Evolutionary conservation across 2,329 filamentous ascomycete species (phyloP), one percentile per base, ranked within the genome.

Genomic region (Purpureocillium lavendulum): DNA sequence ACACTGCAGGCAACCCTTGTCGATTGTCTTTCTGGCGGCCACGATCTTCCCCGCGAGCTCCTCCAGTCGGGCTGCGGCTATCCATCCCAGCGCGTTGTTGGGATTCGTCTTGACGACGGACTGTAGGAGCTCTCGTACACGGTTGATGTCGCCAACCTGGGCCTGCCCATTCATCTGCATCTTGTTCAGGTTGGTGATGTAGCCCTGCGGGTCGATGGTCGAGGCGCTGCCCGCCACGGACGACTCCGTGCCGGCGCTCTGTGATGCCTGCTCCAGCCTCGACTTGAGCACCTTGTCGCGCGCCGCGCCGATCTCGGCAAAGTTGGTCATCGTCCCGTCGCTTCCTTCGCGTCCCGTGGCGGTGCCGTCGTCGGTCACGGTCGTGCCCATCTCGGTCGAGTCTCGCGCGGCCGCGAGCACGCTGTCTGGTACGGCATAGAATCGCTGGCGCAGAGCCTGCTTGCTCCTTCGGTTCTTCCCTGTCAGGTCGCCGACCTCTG

Each of bases 91-190:
- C 0, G 86, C 88, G 56, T 97, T 94, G 46, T 87, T 89, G 2
- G 90, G 87, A 59, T 98, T 98, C 7, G 90, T 96, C 64, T 92
- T 94, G 59, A 95, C 94, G 35, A 97, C 92, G 0, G 90, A 97
- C 57, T 95, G 88, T n/a, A 98, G 69, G 29, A 98, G 73, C 47
- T 89, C 83, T 46, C 92, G 80, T 14, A 94, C 92, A 61, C 92
- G 84, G 57, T 95, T 94, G 59, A 98, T 87, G 55, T 98, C 92
- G 44, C 92, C 90, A 18, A 97, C 85, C 52, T 89, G 84, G 4
- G 86, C 77, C 53, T 94, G 86, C 42, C 87, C 85, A 42, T 80
- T 84, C 42, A 87, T 67, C 56, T 89, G 83, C 38, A 85, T 83
- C 60, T 86, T 89, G 41, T 84, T 84, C 37, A 98, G 69, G 53